Evolutionary conservation across 176 grass and related monocot genomes (phyloP).

Genomic region (Triticum timopheevii): DNA sequence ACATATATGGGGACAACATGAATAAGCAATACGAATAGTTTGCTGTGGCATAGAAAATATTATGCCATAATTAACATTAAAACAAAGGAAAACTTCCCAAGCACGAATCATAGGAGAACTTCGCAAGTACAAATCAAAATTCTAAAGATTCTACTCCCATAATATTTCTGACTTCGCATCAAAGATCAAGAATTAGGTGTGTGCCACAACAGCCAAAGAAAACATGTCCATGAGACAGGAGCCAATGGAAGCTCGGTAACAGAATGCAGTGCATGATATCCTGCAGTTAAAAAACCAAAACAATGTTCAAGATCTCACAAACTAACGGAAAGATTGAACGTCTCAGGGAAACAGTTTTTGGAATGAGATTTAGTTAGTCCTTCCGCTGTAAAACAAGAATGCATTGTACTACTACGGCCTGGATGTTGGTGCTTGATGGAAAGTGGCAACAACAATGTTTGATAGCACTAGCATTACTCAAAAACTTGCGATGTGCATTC

Average conservation of each 20-base stretch:
- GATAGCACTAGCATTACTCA: neutral
- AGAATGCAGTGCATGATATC: neutral
- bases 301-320: neutral
- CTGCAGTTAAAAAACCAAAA: neutral
- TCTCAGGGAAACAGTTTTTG: neutral
- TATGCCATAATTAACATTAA: neutral
- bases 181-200: neutral
- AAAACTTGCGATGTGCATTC: neutral
- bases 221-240: neutral
- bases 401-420: neutral
- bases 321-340: neutral
- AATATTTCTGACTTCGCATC: neutral
- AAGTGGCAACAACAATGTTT: neutral
- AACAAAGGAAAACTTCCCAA: neutral
- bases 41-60: too few species aligned
- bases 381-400: neutral
- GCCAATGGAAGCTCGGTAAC: neutral
- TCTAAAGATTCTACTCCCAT: neutral
- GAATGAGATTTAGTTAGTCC: neutral
- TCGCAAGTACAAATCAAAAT: neutral
- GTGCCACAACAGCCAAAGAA: neutral
- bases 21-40: too few species aligned
- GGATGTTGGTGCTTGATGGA: neutral
- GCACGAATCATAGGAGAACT: neutral
- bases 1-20: too few species aligned